Evolutionary conservation across 352 stramenopile genomes (phyloP).

Genomic region (Pythium monospermum): DNA sequence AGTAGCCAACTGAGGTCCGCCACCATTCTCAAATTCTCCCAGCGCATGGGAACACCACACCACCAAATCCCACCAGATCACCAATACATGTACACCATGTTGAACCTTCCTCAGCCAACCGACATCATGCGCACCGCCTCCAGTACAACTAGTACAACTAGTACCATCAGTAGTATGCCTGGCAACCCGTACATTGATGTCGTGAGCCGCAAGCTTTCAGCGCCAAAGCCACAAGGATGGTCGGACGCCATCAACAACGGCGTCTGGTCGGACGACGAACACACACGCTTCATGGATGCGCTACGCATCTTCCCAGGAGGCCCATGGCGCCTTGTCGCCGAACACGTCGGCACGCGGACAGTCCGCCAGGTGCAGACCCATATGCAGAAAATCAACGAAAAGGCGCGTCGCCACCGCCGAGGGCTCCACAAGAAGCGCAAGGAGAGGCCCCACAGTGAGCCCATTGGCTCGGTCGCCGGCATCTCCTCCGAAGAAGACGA

Average conservation of each 20-base stretch:
- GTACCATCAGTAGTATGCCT: constrained; percentile 1
- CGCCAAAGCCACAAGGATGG: constrained; percentile 8
- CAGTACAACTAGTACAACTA: neutral
- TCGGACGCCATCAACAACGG: constrained; percentile 15
- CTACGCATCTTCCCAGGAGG: constrained; percentile 21
- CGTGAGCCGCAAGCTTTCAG: constrained; percentile 3
- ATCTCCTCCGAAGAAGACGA: constrained; percentile 9
- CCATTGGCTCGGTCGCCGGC: constrained; percentile 9
- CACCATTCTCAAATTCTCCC: too few relatives aligned
- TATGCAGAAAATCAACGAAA: constrained; percentile 23
- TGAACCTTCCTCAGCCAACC: too few relatives aligned
- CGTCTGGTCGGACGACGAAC: constrained; percentile 25
- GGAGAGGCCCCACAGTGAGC: constrained; percentile 8
- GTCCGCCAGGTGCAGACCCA: constrained; percentile 24
- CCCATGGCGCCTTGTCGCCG: constrained; percentile 13
- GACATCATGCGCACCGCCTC: too few relatives aligned
- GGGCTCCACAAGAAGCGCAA: constrained; percentile 18
- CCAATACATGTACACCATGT: too few relatives aligned
- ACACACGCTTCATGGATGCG: constrained; percentile 23
- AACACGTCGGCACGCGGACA: constrained; percentile 18
- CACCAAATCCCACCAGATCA: too few relatives aligned
- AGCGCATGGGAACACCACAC: too few relatives aligned
- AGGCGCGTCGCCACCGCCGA: constrained; percentile 13
- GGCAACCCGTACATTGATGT: constrained; percentile 18
- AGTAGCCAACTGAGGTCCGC: too few relatives aligned